Evolutionary conservation across 129 eudicot species (phyloP).

Genomic region (Chrysanthemum lavandulifolium): DNA sequence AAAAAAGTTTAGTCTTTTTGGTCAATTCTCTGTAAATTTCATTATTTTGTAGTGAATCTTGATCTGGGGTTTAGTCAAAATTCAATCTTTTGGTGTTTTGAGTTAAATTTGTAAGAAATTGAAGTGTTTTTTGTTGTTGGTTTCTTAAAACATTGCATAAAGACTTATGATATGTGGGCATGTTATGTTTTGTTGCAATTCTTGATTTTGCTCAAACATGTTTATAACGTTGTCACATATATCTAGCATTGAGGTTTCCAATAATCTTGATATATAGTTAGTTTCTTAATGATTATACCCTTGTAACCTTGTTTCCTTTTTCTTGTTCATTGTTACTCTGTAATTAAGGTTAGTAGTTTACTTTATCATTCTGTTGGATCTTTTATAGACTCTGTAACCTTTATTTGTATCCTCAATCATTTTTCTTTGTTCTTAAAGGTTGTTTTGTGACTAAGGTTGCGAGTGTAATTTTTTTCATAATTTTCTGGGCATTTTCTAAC

Average conservation of each 20-base stretch:
- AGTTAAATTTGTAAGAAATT: conserved; percentile 24
- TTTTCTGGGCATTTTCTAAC: conserved; percentile 11
- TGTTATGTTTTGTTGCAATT: neutral
- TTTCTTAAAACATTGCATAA: conserved; percentile 27
- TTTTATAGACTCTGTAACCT: conserved; percentile 22
- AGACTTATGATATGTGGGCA: neutral
- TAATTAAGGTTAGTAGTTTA: conserved; percentile 25
- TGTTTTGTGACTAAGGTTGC: conserved; percentile 12
- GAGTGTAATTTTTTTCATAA: neutral
- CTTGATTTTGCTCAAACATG: conserved; percentile 27
- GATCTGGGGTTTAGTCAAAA: conserved; percentile 32
- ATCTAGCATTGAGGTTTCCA: conserved; percentile 11
- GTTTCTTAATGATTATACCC: conserved; percentile 3
- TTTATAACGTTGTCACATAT: conserved; percentile 23
- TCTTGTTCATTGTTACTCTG: conserved; percentile 17
- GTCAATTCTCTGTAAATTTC: conserved; percentile 22
- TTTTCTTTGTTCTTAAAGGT: conserved; percentile 14
- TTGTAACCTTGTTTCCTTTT: neutral
- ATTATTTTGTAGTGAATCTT: conserved; percentile 37
- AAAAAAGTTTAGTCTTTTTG: conserved; percentile 15
- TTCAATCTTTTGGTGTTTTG: conserved; percentile 14
- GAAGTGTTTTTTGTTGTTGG: conserved; percentile 17
- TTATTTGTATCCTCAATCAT: conserved; percentile 14
- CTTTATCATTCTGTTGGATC: conserved; percentile 1
- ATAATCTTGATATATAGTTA: conserved; percentile 17